These are phyloP conservation scores for Pythium aquatile DNA, from an alignment of 352 stramenopile genomes.

Conservation along the genomic window DNA sequence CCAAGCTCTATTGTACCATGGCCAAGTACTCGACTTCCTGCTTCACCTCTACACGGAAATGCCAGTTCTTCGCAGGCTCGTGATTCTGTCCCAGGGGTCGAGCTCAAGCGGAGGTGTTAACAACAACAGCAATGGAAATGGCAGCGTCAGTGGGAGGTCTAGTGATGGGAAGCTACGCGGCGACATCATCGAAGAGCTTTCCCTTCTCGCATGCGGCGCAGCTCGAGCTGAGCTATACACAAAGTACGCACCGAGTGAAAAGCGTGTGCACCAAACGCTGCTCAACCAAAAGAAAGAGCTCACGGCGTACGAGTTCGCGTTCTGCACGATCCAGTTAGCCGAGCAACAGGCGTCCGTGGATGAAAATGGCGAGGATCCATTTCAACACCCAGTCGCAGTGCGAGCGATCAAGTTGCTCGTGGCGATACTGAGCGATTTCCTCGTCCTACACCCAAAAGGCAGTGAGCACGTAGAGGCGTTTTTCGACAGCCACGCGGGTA, in stretches of 20 bases:
- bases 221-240: slow-evolving; percentile 39
- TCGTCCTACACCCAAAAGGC: slow-evolving; percentile 49
- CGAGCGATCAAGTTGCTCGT: slow-evolving; percentile 47
- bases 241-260: slow-evolving; percentile 40
- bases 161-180: slow-evolving; percentile 42
- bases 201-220: slow-evolving; percentile 43
- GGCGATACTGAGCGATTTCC: slow-evolving; percentile 45
- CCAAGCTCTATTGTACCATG: slow-evolving; percentile 26
- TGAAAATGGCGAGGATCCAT: slow-evolving; percentile 44
- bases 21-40: slow-evolving; percentile 61
- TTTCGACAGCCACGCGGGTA: slow-evolving; percentile 41
- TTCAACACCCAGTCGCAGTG: slow-evolving; percentile 45
- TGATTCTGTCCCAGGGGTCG: slow-evolving; percentile 11
- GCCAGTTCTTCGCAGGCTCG: slow-evolving; percentile 13
- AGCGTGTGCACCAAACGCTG: slow-evolving; percentile 37
- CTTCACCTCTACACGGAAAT: slow-evolving; percentile 30
- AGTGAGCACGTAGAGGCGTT: slow-evolving; percentile 48
- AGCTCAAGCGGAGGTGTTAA: slow-evolving; percentile 1
- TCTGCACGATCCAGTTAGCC: slow-evolving; percentile 37
- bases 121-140: slow-evolving; percentile 17
- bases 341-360: slow-evolving; percentile 43
- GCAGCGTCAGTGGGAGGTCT: slow-evolving; percentile 1
- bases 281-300: slow-evolving; percentile 41
- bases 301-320: slow-evolving; percentile 37
- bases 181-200: slow-evolving; percentile 61